Base-by-base conservation (phyloP, 192 early-diverging fungal genomes). In the Coemansia sp. region DNA sequence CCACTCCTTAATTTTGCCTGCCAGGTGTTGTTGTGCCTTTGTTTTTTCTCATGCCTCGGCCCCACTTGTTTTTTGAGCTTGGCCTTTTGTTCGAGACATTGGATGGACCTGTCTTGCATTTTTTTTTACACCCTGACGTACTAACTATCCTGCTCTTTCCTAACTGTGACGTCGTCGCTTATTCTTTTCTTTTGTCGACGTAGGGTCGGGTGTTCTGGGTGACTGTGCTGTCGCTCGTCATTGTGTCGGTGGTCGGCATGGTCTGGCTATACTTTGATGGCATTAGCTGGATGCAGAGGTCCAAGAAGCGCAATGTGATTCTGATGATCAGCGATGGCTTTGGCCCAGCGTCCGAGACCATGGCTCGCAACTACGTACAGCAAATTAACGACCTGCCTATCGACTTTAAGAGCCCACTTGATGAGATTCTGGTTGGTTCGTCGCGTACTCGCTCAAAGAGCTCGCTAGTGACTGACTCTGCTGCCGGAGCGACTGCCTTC, bases 401-500 rank as follows among this genome's bases (percentile, higher is more conserved):
- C 50, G 79, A 80, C 59, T 90, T 69, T 69, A 79, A 65, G 78
- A 87, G 86, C 53, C 82, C 87, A 4, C 73, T 93, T 17, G 92
- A 92, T 69, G 72, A 86, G 45, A 89, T 92, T 20, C 82, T 88
- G 61, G 91, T 98, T 15, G 96, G 98, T n/a, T 76, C 90, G 20
- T 95, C 94, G 20, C 89, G 98, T 39, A 99, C 98, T 5, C 86
- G 92, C 46, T 93, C 91, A 45, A 88, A 88, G 55, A 64, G 69
- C 78, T 91, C 90, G 42, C 79, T 97, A 31, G 87, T 99, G 5
- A 99, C 98, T 0, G 98, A 99, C 80, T 94, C 92, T 44, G 98
- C 98, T 10, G 96, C 98, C 27, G 98, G 96, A 9, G 98, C 96
- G 0, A 99, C 98, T 1, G 98, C 98, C 2, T 98, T 94, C 69